phyloP scores from a whole-genome alignment of 306 rosid genomes.

The Arachis hypogaea region DNA sequence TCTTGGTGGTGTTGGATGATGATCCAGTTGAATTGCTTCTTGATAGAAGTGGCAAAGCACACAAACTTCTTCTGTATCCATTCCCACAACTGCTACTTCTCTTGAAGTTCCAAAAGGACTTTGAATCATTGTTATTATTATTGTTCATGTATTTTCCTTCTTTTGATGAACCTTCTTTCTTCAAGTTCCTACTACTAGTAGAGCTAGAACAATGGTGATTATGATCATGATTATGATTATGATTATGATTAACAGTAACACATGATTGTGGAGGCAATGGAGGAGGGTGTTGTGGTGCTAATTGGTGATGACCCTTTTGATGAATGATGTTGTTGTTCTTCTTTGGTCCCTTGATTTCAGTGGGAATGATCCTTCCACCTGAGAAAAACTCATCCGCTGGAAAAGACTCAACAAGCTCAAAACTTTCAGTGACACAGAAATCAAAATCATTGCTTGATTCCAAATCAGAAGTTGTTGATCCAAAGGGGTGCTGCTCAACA shows the following conservation, averaged over 20 bases:
- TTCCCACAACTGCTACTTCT: constrained; percentile 86
- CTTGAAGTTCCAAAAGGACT: constrained; percentile 85
- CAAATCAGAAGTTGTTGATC: constrained; percentile 65
- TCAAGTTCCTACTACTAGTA: constrained; percentile 14
- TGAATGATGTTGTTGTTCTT: constrained; percentile 31
- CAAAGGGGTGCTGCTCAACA: constrained; percentile 59
- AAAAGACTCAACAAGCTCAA: constrained; percentile 64
- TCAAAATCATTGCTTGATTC: constrained; percentile 70
- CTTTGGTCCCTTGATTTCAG: constrained; percentile 56
- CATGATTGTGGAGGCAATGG: constrained; percentile 40
- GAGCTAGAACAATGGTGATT: too few relatives aligned
- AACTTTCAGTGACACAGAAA: constrained; percentile 61
- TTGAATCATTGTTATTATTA: constrained; percentile 56
- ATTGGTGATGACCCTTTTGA: constrained; percentile 25
- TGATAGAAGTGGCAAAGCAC: constrained; percentile 80
- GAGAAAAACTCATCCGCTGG: constrained; percentile 91
- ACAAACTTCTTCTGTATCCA: constrained; percentile 73
- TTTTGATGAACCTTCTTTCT: constrained; percentile 40
- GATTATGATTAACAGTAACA: background rate
- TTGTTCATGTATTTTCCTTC: constrained; percentile 37
- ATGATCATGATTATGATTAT: background rate
- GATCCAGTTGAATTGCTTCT: constrained; percentile 91
- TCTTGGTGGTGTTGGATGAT: constrained; percentile 48
- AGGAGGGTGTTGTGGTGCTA: constrained; percentile 15
- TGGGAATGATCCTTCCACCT: constrained; percentile 72